A percentile compares a stretch with the other conserved stretches of the same genome.
Evolutionary conservation across 768 basidiomycete genomes (phyloP).

Genomic region (Phallus indusiatus): DNA sequence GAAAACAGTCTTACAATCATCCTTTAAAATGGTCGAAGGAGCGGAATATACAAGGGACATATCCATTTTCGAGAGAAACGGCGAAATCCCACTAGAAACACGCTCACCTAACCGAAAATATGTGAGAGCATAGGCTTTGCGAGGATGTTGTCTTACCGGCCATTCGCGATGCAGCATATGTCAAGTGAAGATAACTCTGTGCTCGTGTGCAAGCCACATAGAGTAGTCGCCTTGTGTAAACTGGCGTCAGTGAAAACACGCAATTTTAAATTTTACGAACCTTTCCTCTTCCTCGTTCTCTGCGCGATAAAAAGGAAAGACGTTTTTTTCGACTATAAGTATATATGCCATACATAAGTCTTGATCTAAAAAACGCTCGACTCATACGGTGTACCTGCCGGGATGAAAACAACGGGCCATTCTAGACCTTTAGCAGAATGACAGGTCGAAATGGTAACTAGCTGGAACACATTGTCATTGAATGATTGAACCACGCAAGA

Average conservation of each 20-base stretch:
- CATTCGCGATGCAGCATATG: conserved; percentile 39
- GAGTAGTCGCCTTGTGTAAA: conserved; percentile 53
- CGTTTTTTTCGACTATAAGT: conserved; percentile 54
- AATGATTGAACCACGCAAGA: too few relatives aligned
- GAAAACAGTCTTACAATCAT: background rate
- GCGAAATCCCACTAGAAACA: background rate
- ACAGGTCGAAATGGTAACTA: conserved; percentile 78
- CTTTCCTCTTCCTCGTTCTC: conserved; percentile 78
- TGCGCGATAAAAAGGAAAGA: conserved; percentile 65
- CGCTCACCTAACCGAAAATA: background rate
- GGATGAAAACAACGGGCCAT: conserved; percentile 84
- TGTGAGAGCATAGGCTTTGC: background rate
- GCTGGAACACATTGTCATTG: conserved; percentile 36
- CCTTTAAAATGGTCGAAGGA: background rate
- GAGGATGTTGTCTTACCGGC: conserved; percentile 20
- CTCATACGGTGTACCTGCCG: conserved; percentile 44
- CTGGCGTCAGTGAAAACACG: background rate
- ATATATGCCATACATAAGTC: background rate
- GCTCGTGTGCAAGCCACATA: conserved; percentile 89
- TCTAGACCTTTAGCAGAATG: conserved; percentile 88
- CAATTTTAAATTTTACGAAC: conserved; percentile 26
- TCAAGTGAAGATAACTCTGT: conserved; percentile 57
- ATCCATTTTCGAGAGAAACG: background rate
- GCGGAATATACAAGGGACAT: background rate
- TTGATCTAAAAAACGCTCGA: background rate